Percentiles rank a stretch among this genome's conserved stretches.
Evolutionary conservation across 805 yeast species (phyloP).

Genomic region (Hanseniaspora lindneri): DNA sequence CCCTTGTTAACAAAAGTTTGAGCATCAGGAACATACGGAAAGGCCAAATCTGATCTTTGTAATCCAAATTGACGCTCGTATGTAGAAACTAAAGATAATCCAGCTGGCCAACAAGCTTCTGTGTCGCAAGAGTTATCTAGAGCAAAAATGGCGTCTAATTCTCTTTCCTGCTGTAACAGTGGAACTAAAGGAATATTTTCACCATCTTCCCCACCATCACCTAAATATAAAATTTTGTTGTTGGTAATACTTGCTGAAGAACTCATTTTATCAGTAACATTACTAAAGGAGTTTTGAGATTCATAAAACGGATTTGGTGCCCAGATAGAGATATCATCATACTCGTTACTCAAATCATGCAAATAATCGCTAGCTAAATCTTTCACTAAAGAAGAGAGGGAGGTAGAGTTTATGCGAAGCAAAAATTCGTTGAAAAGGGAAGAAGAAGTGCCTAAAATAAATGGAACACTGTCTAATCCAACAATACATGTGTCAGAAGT

Average conservation of each 20-base stretch:
- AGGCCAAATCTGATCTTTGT: slow-evolving; percentile 45
- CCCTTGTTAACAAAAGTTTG: slow-evolving; percentile 48
- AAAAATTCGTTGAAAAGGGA: slow-evolving; percentile 62
- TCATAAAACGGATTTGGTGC: slow-evolving; percentile 59
- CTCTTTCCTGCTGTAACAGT: slow-evolving; percentile 45
- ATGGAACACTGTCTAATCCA: slow-evolving; percentile 75
- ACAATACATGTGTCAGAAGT: slow-evolving; percentile 40
- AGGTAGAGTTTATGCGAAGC: slow-evolving; percentile 43
- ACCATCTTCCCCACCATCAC: slow-evolving; percentile 62
- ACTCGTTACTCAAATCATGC: slow-evolving; percentile 34
- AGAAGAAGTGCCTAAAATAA: slow-evolving; percentile 71
- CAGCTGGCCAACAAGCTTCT: slow-evolving; percentile 51
- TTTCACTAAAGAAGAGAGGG: slow-evolving; percentile 36
- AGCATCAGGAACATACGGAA: slow-evolving; percentile 71
- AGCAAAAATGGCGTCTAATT: slow-evolving; percentile 54
- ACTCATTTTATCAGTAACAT: slow-evolving; percentile 25
- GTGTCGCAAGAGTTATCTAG: slow-evolving; percentile 60
- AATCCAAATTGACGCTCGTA: slow-evolving; percentile 49
- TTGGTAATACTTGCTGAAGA: slow-evolving; percentile 29
- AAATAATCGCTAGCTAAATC: slow-evolving; percentile 36
- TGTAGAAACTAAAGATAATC: slow-evolving; percentile 45
- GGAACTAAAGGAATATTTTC: slow-evolving; percentile 58
- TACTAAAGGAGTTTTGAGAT: slow-evolving; percentile 25
- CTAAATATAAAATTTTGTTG: slow-evolving; percentile 39
- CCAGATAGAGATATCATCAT: slow-evolving; percentile 59